Percentiles rank a stretch among this genome's conserved stretches.
Conservation (phyloP, 495 filamentous ascomycete genomes). For the Neurospora sp. region DNA sequence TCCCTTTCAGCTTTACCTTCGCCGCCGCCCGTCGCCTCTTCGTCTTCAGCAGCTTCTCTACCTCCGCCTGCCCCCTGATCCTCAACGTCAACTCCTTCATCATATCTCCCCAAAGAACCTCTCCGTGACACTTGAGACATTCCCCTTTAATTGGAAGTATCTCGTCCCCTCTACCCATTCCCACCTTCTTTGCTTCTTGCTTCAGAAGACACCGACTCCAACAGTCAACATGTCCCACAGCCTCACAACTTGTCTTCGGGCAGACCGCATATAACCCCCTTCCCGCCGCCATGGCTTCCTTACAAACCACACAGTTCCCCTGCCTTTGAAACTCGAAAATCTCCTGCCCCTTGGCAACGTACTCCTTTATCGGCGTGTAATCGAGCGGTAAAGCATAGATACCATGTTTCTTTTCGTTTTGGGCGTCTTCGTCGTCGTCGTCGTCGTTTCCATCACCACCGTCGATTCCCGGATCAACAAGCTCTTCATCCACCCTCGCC, state of each 20-base stretch:
- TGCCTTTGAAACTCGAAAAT: constrained; percentile 51
- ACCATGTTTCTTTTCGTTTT: constrained; percentile 21
- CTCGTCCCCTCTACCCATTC: constrained; percentile 20
- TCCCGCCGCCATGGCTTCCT: constrained; percentile 32
- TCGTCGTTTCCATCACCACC: neutral
- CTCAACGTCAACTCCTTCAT: constrained; percentile 74
- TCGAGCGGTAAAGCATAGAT: constrained; percentile 53
- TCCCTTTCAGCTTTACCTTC: constrained; percentile 6
- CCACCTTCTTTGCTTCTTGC: constrained; percentile 2
- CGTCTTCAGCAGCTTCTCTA: constrained; percentile 53
- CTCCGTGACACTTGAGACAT: constrained; percentile 60
- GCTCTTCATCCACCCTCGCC: neutral
- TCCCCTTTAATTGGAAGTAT: constrained; percentile 59
- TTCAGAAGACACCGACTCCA: constrained; percentile 56
- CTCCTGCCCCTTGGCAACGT: constrained; percentile 61
- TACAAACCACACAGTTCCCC: constrained; percentile 56
- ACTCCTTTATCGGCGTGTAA: constrained; percentile 52
- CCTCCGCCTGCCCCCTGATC: constrained; percentile 52
- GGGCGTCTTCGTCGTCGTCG: neutral
- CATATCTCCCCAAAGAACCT: constrained; percentile 62
- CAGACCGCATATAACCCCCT: constrained; percentile 58
- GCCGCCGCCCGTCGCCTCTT: constrained; percentile 23
- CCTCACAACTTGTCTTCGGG: constrained; percentile 52
- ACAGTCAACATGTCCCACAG: constrained; percentile 66
- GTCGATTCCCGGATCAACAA: neutral